Evolutionary conservation across 2,329 filamentous ascomycete species (phyloP), one percentile per base, ranked within the genome.

Genomic region (Fusarium staphyleae): DNA sequence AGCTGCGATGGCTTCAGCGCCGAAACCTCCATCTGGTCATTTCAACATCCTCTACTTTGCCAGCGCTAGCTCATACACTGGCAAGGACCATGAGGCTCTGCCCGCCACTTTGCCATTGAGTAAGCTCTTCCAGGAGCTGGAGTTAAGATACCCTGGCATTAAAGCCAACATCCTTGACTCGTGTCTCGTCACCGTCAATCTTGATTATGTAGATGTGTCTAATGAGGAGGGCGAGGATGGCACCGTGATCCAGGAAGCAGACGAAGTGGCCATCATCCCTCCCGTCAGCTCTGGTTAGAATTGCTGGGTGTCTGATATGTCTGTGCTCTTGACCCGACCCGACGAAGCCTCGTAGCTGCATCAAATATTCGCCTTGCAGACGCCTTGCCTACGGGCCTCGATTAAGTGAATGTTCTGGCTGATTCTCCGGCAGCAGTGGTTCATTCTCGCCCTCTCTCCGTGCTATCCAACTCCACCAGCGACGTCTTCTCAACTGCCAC

Each of bases 11-110:
- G 67, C 69, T 11, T 68, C 74, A 24, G 61, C 72, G 2, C 69
- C 78, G 0, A 82, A 79, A 56, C 73, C 82, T 10, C 83, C 85
- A 1, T 60, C 76, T 35, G 87, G 82, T n/a, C 82, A 90, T 62
- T 96, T 95, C 76, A 89, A 82, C 51, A 77, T 96, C 37, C 83
- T 95, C 48, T 96, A 93, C 75, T 96, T 96, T 75, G 91, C 90
- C 52, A 83, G 85, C 57, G 89, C 90, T 12, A 81, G 83, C 51
- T 87, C 87, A 26, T 90, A 83, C 71, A 91, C 90, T 1, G 77
- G 78, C n/a, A 89, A 85, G 68, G 80, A 87, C 54, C 77, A 78
- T 56, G 90, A 95, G 68, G 67, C 75, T 13, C 70, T 95, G 10
- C 77, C 83, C 2, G 89, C 89, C 11, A 89, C 90, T 29, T 71